These are phyloP conservation scores for Elongisporangium prolatum DNA, from an alignment of 352 stramenopile genomes.

Conservation along the genomic window DNA sequence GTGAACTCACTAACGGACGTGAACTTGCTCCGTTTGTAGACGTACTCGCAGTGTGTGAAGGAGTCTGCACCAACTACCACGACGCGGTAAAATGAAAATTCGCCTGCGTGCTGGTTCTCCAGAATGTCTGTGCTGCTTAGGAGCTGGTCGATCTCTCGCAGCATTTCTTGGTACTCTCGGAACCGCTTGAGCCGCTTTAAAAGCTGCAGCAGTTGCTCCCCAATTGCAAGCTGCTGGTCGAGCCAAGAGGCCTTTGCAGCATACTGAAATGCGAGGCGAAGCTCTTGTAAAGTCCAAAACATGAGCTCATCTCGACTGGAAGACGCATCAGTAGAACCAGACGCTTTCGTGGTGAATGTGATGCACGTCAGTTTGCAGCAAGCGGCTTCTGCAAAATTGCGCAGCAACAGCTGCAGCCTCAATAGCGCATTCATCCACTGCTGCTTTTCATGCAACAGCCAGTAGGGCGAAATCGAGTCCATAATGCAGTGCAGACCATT, in stretches of 20 bases:
- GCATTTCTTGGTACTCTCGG: conserved; percentile 45
- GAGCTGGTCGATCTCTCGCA: conserved; percentile 31
- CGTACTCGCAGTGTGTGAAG: conserved; percentile 44
- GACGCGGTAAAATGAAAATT: conserved; percentile 54
- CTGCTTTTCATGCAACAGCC: conserved; percentile 53
- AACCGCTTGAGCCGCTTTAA: conserved; percentile 30
- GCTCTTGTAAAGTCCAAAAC: conserved; percentile 34
- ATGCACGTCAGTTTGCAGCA: conserved; percentile 51
- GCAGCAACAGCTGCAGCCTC: conserved; percentile 35
- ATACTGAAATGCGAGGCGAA: conserved; percentile 29
- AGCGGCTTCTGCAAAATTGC: conserved; percentile 49
- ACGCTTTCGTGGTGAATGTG: conserved; percentile 17
- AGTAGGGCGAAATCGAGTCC: conserved; percentile 47
- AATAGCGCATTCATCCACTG: conserved; percentile 57
- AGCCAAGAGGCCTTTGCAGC: conserved; percentile 43
- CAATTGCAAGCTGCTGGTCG: conserved; percentile 46
- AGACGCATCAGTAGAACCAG: background rate
- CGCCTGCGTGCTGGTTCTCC: conserved; percentile 7
- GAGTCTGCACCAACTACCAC: conserved; percentile 33
- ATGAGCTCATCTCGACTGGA: conserved; percentile 1
- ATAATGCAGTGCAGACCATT: conserved; percentile 46
- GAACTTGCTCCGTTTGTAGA: conserved; percentile 75
- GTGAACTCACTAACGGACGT: conserved; percentile 65
- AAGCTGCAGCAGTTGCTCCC: conserved; percentile 36
- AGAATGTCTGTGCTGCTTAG: conserved; percentile 20